Percentiles rank a stretch among this genome's conserved stretches.
Conservation (phyloP, 148 eudicot species). For the Amaranthus hypochondriacus region DNA sequence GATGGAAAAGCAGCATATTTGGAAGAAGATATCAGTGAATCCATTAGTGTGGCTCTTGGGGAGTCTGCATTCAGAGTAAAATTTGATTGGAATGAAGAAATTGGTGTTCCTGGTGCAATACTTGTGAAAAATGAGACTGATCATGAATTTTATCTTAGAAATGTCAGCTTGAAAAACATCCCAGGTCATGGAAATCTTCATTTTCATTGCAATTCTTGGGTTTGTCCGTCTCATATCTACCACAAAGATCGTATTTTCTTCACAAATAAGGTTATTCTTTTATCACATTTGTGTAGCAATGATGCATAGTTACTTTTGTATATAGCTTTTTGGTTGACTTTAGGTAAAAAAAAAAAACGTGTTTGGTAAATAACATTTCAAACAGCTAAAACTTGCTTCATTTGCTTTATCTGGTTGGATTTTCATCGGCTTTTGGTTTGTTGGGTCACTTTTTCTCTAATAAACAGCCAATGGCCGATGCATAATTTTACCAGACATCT, state of each 20-base stretch:
- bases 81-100: slow-evolving; percentile 55
- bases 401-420: too few relatives aligned
- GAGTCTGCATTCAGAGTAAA: slow-evolving; percentile 38
- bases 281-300: not conserved
- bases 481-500: too few relatives aligned
- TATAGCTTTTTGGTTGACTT: too few relatives aligned
- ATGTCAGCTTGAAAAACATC: slow-evolving; percentile 40
- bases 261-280: slow-evolving; percentile 51
- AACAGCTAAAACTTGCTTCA: too few relatives aligned
- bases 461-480: too few relatives aligned
- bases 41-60: slow-evolving; percentile 28
- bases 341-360: too few relatives aligned
- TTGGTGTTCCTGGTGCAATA: slow-evolving; percentile 66
- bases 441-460: too few relatives aligned
- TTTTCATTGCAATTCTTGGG: slow-evolving; percentile 69
- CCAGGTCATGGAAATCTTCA: slow-evolving; percentile 50
- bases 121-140: slow-evolving; percentile 43
- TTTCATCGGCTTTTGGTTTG: too few relatives aligned
- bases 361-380: too few relatives aligned
- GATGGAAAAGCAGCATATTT: slow-evolving; percentile 24
- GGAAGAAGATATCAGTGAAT: slow-evolving; percentile 40
- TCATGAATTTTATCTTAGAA: slow-evolving; percentile 54
- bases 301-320: not conserved
- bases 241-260: slow-evolving; percentile 55
- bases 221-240: slow-evolving; percentile 50